Evolutionary conservation across 73 alveolate genomes (phyloP), one percentile per base, ranked within the genome.

Genomic region (Uronychia setigera): DNA sequence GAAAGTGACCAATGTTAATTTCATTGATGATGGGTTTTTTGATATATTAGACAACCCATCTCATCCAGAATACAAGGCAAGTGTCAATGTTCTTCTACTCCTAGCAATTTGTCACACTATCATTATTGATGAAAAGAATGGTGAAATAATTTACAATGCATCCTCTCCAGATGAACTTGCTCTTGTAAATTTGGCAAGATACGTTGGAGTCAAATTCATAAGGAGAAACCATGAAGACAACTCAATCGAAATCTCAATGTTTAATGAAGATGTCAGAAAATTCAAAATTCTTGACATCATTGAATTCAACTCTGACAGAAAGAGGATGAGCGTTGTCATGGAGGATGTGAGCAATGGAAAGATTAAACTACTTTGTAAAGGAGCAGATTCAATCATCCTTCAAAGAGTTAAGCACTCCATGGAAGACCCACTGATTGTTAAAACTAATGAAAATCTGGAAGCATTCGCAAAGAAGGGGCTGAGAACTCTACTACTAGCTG

Each of bases 131-230:
- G 89, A 88, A 76, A 86, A 82, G 59, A 77, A 93, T 32, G 93
- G 90, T 29, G 87, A 93, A 31, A 35, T 84, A 0, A 80, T 90
- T 31, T 87, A 94, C 90, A 86, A 91, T 83, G 95, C 98, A 14
- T 92, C 98, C 14, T 96, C 99, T 27, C 99, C 99, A 33, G 99
- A 98, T 94, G 99, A 98, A 89, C 91, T 95, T 31, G 99, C 99
- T 59, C 90, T 98, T 83, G 97, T 96, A 74, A 97, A 98, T 81
- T 94, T 96, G 29, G 98, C 98, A 29, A 94, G 93, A 83, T 86
- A 87, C 80, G 93, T 94, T 59, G 99, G 99, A 0, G 77, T 85
- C 76, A 86, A 79, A 60, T 98, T 94, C 88, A 89, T 35, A 30
- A 96, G 97, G 46, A 92, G 98, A 35, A 98, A 97, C 59, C 87